These are phyloP conservation scores for Thalassiosira tumida DNA, from an alignment of 352 stramenopile genomes.

Conservation along the genomic window DNA sequence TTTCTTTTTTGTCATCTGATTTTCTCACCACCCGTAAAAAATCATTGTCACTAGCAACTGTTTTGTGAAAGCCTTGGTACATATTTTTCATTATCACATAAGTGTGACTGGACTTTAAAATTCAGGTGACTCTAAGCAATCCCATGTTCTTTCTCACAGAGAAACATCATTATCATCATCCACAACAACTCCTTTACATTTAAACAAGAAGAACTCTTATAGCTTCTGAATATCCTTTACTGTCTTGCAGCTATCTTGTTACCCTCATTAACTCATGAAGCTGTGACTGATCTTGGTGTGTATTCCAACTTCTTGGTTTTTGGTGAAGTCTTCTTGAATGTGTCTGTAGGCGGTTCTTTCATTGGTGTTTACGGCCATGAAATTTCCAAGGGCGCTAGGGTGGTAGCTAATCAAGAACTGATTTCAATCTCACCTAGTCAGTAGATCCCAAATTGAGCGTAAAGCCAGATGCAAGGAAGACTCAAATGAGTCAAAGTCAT, in stretches of 20 bases:
- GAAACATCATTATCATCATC: not conserved
- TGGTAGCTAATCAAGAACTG: not conserved
- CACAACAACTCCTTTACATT: not conserved
- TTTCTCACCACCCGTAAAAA: not conserved
- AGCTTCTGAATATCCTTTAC: not conserved
- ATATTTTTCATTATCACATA: not conserved
- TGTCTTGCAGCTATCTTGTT: not conserved
- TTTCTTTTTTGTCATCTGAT: constrained; percentile 6
- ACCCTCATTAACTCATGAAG: not conserved
- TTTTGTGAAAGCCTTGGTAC: not conserved
- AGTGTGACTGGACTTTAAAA: not conserved
- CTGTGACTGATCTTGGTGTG: not conserved
- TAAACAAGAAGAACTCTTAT: not conserved
- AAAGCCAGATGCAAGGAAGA: too few species aligned
- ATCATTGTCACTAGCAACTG: not conserved
- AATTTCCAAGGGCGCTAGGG: not conserved
- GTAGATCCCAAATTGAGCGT: not conserved
- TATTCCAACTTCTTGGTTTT: not conserved
- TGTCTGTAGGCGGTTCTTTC: not conserved
- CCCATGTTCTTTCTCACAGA: not conserved
- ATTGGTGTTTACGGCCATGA: not conserved
- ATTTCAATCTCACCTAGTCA: not conserved
- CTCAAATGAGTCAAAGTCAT: too few species aligned
- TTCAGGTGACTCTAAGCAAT: not conserved
- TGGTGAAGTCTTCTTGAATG: not conserved